A percentile compares a stretch with the other conserved stretches of the same genome.
Conservation (phyloP, 306 rosid genomes). For the Casuarina equisetifolia region DNA sequence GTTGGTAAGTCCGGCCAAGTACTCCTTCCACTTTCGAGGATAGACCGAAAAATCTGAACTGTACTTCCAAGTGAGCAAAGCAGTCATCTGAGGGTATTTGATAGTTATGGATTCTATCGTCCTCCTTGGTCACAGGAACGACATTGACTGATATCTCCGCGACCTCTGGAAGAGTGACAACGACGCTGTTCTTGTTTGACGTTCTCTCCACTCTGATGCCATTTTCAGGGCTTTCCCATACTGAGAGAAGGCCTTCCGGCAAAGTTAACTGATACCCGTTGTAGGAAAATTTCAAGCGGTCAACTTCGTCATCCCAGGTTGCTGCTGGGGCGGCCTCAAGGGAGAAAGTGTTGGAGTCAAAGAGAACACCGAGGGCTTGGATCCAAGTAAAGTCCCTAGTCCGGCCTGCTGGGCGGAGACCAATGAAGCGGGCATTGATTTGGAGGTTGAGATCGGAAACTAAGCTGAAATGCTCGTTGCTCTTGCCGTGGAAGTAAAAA, state of each 20-base stretch:
- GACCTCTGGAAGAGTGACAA: conserved; percentile 41
- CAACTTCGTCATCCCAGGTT: conserved; percentile 52
- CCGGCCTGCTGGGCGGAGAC: conserved; percentile 63
- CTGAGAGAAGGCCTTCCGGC: conserved; percentile 50
- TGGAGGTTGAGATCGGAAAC: conserved; percentile 65
- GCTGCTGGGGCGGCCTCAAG: conserved; percentile 55
- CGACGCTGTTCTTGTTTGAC: conserved; percentile 57
- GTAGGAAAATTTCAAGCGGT: conserved; percentile 54
- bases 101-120: conserved; percentile 71
- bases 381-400: conserved; percentile 78
- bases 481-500: conserved; percentile 84
- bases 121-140: conserved; percentile 84
- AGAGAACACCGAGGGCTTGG: conserved; percentile 78
- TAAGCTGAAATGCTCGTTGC: conserved; percentile 63
- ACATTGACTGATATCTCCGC: conserved; percentile 65
- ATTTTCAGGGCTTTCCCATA: conserved; percentile 46
- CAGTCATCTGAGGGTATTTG: conserved; percentile 68
- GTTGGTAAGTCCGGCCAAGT: conserved; percentile 82
- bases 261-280: conserved; percentile 47
- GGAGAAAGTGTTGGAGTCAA: conserved; percentile 47
- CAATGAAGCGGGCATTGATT: conserved; percentile 76
- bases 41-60: conserved; percentile 66
- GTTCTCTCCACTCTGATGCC: conserved; percentile 59
- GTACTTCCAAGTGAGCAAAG: conserved; percentile 81
- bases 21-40: conserved; percentile 79